phyloP scores from a whole-genome alignment of 768 basidiomycete species.

The Trametes gibbosa region DNA sequence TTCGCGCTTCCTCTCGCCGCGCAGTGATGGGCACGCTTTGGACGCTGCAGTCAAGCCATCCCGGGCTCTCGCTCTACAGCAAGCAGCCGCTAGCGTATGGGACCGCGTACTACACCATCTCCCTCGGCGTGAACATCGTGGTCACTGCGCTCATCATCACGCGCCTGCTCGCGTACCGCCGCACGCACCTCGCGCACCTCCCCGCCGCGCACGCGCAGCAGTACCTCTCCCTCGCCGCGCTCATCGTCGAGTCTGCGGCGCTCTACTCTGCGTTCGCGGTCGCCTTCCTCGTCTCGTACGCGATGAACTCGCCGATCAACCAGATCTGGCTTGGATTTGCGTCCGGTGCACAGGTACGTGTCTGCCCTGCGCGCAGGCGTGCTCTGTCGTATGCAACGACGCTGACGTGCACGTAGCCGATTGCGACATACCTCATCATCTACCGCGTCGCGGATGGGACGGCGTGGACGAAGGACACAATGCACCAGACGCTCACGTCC shows the following conservation, averaged over 20 bases:
- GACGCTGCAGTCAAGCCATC: constrained; percentile 19
- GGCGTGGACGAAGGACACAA: constrained; percentile 17
- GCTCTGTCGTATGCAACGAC: not conserved
- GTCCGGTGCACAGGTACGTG: constrained; percentile 19
- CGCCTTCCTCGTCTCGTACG: constrained; percentile 28
- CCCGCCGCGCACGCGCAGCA: constrained; percentile 18
- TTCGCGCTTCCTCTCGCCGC: no score
- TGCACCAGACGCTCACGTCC: constrained; percentile 11
- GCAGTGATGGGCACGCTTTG: constrained; percentile 22
- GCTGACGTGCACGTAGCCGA: constrained; percentile 8
- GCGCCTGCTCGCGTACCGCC: constrained; percentile 24
- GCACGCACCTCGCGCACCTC: constrained; percentile 20
- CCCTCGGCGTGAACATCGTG: constrained; percentile 27
- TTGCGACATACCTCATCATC: constrained; percentile 27
- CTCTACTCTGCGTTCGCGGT: constrained; percentile 28
- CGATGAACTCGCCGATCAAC: constrained; percentile 22
- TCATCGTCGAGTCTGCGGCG: constrained; percentile 29
- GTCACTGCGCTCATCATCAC: constrained; percentile 25
- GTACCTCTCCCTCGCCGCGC: constrained; percentile 24
- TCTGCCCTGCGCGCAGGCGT: no score
- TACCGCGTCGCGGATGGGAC: constrained; percentile 26
- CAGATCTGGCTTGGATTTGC: constrained; percentile 22
- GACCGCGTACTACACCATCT: constrained; percentile 26
- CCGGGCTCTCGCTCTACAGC: constrained; percentile 22
- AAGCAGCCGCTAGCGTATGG: constrained; percentile 18